phyloP scores from a whole-genome alignment of 352 stramenopile species.

The Phytophthora syringae region DNA sequence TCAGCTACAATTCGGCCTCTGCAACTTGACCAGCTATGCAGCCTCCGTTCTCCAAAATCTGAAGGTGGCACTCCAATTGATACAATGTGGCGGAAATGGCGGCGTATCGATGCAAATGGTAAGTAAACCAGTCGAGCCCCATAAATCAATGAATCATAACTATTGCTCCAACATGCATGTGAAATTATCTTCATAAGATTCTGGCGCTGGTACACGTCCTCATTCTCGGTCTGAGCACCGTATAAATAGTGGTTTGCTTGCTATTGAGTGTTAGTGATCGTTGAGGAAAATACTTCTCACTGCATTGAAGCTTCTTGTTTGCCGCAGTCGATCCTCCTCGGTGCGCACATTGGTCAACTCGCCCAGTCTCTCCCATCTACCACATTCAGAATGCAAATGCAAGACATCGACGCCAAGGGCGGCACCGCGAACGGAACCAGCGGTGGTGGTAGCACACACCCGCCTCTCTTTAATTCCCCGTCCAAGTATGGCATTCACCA shows the following conservation, averaged over 20 bases:
- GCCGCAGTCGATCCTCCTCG: not conserved
- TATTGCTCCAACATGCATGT: no score
- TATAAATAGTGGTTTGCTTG: conserved; percentile 28
- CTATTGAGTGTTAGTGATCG: conserved; percentile 3
- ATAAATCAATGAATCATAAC: no score
- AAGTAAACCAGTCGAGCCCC: conserved; percentile 9
- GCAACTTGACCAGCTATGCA: conserved; percentile 1
- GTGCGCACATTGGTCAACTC: conserved; percentile 18
- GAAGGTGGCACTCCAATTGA: conserved; percentile 15
- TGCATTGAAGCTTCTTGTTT: not conserved
- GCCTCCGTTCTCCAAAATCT: not conserved
- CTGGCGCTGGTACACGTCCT: conserved; percentile 14
- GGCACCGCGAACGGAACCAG: conserved; percentile 33
- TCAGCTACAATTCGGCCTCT: not conserved
- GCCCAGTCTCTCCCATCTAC: conserved; percentile 6
- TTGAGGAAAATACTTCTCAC: conserved; percentile 3
- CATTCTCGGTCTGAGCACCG: not conserved
- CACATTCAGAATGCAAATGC: conserved; percentile 21
- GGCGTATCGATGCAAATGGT: conserved; percentile 21
- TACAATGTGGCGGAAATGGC: conserved; percentile 36
- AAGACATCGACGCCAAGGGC: conserved; percentile 11
- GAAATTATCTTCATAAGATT: conserved; percentile 13
- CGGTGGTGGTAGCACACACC: conserved; percentile 31
- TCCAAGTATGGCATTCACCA: conserved; percentile 80
- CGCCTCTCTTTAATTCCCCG: conserved; percentile 72